Base-by-base conservation (phyloP, 306 rosid genomes). In the Albizia julibrissin region DNA sequence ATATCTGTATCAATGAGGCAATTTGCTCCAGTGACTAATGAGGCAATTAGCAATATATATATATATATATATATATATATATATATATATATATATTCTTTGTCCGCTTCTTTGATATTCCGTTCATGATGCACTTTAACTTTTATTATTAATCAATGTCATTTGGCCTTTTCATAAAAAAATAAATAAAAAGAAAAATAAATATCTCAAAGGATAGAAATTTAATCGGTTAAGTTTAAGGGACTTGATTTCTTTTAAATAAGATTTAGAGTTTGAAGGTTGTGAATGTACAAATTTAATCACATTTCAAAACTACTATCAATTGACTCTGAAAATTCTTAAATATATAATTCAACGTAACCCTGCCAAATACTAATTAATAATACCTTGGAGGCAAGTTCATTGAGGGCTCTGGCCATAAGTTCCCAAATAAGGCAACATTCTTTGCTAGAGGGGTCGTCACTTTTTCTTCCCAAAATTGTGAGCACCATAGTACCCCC, bases 101-200 rank as follows among this genome's bases (percentile, higher is more conserved):
- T 34, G 39, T 34, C 6, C 4, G 7, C 39, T 34, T 34, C 39
- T 34, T 34, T 34, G 39, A 34, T 34, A 34, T 33, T 33, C 0
- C 5, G 5, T 33, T 33, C 5, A 33, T 33, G 37, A 33, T 33
- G 37, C 4, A 33, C 37, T 33, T 33, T 0, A 34, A 34, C 6
- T 4, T 34, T 34, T 34, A 0, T 4, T 34, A 34, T 34, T 3
- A 33, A 33, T 31, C 33, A 31, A 31, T 33, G 5, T 33, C 37
- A 33, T 33, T 33, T 33, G 37, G 37, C 37, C 5, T 33, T 33
- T 33, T 33, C 3, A 33, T 33, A 0, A 33, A 33, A 0, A 33
- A 4, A 4, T 0, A 33, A 4, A 33, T 3, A 0, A 33, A 4
- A 3, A 4, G 0, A 0, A 4, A 4, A 4, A 31, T 1, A 31